These are phyloP conservation scores for Tripterygium wilfordii DNA, from an alignment of 177 flowering plant species.

Conservation along the genomic window DNA sequence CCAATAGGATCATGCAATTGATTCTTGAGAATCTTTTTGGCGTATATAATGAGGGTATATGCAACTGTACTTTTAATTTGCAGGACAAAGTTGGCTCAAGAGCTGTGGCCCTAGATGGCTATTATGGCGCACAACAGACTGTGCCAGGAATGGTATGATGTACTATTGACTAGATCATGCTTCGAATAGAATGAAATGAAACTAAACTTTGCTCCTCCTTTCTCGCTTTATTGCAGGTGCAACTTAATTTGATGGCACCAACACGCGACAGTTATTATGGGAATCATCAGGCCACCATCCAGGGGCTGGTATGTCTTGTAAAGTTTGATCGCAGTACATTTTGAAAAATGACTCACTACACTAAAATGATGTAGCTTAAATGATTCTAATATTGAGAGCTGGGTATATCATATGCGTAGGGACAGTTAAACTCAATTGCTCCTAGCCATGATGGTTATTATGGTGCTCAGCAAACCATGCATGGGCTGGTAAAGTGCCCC, in stretches of 20 bases:
- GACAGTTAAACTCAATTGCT: conserved; percentile 13
- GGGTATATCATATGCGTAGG: conserved; percentile 5
- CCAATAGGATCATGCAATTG: too few relatives aligned
- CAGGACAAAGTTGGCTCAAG: conserved; percentile 8
- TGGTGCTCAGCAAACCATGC: conserved; percentile 13
- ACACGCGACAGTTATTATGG: conserved; percentile 13
- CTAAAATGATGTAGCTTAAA: too few relatives aligned
- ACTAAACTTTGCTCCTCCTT: too few relatives aligned
- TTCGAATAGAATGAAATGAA: too few relatives aligned
- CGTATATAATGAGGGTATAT: too few relatives aligned
- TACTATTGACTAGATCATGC: too few relatives aligned
- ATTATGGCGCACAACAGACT: conserved; percentile 6
- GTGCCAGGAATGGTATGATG: conserved; percentile 8
- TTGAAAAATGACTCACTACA: too few relatives aligned
- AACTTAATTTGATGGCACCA: conserved; percentile 16
- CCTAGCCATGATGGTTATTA: conserved; percentile 13
- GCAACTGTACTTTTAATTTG: too few relatives aligned
- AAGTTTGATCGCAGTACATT: too few relatives aligned
- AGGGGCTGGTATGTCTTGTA: conserved; percentile 13
- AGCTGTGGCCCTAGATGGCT: conserved; percentile 4
- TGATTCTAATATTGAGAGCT: not conserved
- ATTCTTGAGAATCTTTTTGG: too few relatives aligned
- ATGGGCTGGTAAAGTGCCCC: conserved; percentile 8
- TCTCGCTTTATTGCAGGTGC: conserved; percentile 7
- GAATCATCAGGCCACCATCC: conserved; percentile 12